Percentiles rank a stretch among this genome's conserved stretches.
phyloP scores from a whole-genome alignment of 2,329 filamentous ascomycete genomes.

The Fusarium sp. region DNA sequence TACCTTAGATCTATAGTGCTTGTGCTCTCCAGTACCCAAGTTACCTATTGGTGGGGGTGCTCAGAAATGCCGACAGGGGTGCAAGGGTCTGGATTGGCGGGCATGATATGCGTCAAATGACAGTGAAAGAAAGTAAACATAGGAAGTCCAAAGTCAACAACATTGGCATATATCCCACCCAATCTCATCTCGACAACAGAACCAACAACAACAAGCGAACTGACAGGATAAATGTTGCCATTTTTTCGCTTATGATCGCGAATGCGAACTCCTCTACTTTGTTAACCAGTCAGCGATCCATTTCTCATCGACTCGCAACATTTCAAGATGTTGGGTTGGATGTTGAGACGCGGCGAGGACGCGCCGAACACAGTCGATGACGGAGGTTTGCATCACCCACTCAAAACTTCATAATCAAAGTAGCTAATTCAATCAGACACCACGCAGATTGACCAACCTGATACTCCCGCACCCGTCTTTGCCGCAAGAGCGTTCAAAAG shows the following conservation, averaged over 20 bases:
- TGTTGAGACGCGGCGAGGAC: slow-evolving; percentile 58
- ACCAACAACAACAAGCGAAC: slow-evolving; percentile 6
- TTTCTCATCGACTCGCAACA: slow-evolving; percentile 7
- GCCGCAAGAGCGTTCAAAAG: slow-evolving; percentile 71
- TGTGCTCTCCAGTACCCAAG: neutral
- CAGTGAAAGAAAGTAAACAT: slow-evolving; percentile 33
- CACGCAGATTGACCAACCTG: slow-evolving; percentile 64
- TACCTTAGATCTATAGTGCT: slow-evolving; percentile 46
- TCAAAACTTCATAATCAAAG: neutral
- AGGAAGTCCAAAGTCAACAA: slow-evolving; percentile 33
- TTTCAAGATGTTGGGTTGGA: slow-evolving; percentile 66
- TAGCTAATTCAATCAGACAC: slow-evolving; percentile 46
- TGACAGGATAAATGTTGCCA: slow-evolving; percentile 24
- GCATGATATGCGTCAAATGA: slow-evolving; percentile 25
- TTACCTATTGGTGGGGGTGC: slow-evolving; percentile 10
- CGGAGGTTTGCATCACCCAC: slow-evolving; percentile 41
- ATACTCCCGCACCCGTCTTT: slow-evolving; percentile 73
- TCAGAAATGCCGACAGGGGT: slow-evolving; percentile 10
- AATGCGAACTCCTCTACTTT: slow-evolving; percentile 13
- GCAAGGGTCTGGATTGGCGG: slow-evolving; percentile 13
- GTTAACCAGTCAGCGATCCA: neutral
- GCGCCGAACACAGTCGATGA: slow-evolving; percentile 47
- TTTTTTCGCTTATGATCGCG: slow-evolving; percentile 21
- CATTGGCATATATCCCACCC: slow-evolving; percentile 24
- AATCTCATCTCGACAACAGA: slow-evolving; percentile 25